Evolutionary conservation across 164 flowering plant species (phyloP).

Genomic region (Umbellularia californica): DNA sequence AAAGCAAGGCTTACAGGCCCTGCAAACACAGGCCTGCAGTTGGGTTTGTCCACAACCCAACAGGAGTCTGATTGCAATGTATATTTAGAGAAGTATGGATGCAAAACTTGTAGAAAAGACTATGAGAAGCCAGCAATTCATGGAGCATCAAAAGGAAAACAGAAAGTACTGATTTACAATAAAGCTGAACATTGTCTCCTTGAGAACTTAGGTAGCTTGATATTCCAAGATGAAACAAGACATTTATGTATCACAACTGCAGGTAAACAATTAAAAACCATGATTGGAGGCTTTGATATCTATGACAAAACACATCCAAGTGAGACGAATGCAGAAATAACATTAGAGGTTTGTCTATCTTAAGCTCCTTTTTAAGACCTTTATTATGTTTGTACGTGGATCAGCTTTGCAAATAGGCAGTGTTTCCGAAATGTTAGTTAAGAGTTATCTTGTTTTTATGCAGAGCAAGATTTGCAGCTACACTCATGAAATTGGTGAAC

Average conservation of each 20-base stretch:
- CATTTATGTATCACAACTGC: slow-evolving; percentile 47
- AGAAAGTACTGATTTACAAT: slow-evolving; percentile 6
- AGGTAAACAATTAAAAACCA: slow-evolving; percentile 29
- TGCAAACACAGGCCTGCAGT: too few relatives aligned
- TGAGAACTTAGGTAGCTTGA: slow-evolving; percentile 38
- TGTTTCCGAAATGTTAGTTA: not conserved
- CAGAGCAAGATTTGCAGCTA: not conserved
- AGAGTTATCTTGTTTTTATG: not conserved
- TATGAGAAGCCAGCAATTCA: not conserved
- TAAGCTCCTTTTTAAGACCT: not conserved
- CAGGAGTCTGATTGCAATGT: not conserved
- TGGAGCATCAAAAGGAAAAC: slow-evolving; percentile 19
- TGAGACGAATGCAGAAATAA: slow-evolving; percentile 9
- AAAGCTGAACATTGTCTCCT: slow-evolving; percentile 11
- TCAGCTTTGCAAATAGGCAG: not conserved
- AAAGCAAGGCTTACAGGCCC: too few relatives aligned
- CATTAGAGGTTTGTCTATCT: slow-evolving; percentile 31
- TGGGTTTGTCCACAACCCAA: not conserved
- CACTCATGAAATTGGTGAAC: not conserved
- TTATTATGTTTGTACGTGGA: not conserved
- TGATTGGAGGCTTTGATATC: slow-evolving; percentile 18
- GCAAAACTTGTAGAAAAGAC: slow-evolving; percentile 9
- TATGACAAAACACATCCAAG: slow-evolving; percentile 14
- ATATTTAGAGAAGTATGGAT: slow-evolving; percentile 6
- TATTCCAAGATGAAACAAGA: slow-evolving; percentile 43